Evolutionary conservation across 129 eudicot genomes (phyloP).

Genomic region (Centaurea solstitialis): DNA sequence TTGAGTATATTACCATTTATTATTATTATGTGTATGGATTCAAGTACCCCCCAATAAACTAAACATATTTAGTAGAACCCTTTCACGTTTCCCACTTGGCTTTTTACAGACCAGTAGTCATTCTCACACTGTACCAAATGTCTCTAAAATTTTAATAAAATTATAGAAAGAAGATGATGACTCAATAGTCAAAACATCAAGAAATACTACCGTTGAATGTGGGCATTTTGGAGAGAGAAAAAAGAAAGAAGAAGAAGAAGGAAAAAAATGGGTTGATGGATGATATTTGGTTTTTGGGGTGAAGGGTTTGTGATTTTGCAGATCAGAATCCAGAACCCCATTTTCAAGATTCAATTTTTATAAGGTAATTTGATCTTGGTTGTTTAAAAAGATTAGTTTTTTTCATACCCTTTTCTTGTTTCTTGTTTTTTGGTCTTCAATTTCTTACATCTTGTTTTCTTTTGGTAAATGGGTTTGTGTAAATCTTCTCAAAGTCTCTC

Average conservation of each 20-base stretch:
- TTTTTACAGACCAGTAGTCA: constrained; percentile 40
- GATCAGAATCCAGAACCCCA: constrained; percentile 46
- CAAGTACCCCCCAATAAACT: constrained; percentile 19
- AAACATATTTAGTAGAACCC: constrained; percentile 31
- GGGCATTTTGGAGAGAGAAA: background rate
- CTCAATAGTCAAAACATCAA: constrained; percentile 26
- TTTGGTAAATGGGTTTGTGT: background rate
- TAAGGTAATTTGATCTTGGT: constrained; percentile 41
- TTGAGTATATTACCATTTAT: constrained; percentile 20
- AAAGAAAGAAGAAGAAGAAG: constrained; percentile 9
- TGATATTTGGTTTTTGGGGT: constrained; percentile 13
- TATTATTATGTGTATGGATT: constrained; percentile 23
- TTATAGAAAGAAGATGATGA: background rate
- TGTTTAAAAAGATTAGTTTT: background rate
- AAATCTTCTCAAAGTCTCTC: background rate
- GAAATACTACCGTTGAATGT: constrained; percentile 30
- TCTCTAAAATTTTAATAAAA: background rate
- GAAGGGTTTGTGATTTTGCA: constrained; percentile 42
- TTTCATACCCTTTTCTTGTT: background rate
- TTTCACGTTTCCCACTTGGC: constrained; percentile 34
- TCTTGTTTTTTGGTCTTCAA: background rate
- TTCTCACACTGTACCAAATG: constrained; percentile 27
- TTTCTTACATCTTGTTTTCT: background rate
- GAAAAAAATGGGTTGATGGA: constrained; percentile 25
- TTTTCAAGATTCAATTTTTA: constrained; percentile 22